phyloP scores from a whole-genome alignment of 228 moss, liverwort and hornwort species.

The Sphagnum magellanicum region DNA sequence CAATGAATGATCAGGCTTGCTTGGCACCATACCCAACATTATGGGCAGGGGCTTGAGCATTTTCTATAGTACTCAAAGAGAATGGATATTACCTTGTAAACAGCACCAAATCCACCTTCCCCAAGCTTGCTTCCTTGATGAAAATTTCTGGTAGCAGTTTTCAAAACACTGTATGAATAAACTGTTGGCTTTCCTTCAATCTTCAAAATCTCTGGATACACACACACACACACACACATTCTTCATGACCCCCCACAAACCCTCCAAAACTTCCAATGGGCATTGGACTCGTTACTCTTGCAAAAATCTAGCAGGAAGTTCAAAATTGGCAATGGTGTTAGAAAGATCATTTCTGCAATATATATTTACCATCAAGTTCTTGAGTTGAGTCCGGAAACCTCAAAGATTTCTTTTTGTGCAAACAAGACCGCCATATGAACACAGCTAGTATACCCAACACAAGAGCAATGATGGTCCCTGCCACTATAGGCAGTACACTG shows the following conservation, averaged over 20 bases:
- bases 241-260: background rate
- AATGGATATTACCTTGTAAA: slow-evolving; percentile 14
- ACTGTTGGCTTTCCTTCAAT: slow-evolving; percentile 17
- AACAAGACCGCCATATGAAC: background rate
- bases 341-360: background rate
- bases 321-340: background rate
- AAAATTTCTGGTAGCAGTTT: slow-evolving; percentile 15
- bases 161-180: slow-evolving; percentile 11
- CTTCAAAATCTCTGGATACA: slow-evolving; percentile 8
- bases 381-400: slow-evolving; percentile 4
- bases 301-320: background rate
- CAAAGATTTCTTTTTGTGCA: slow-evolving; percentile 6
- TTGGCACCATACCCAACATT: too few relatives aligned
- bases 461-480: too few relatives aligned
- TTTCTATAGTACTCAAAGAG: background rate
- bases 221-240: slow-evolving; percentile 1
- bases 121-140: slow-evolving; percentile 18
- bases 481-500: too few relatives aligned
- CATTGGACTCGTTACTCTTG: background rate
- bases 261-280: background rate
- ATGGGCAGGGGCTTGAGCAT: too few relatives aligned
- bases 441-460: too few relatives aligned
- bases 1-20: too few relatives aligned
- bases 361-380: slow-evolving; percentile 8
- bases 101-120: slow-evolving; percentile 22